Conservation (phyloP, 768 basidiomycete genomes). For the Rhizopogon roseolus region DNA sequence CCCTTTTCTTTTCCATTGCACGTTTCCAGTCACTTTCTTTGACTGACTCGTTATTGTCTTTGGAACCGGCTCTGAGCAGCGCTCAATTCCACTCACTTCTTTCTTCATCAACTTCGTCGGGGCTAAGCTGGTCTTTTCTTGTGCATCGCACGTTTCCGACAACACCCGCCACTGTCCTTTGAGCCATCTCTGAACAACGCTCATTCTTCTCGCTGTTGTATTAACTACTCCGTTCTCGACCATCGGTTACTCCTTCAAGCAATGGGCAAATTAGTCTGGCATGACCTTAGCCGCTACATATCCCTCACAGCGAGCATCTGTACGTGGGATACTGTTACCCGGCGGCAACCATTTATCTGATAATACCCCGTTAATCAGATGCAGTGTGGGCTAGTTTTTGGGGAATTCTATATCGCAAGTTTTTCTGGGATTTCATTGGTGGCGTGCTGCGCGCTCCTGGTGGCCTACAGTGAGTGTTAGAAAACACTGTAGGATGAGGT, state of each 20-base stretch:
- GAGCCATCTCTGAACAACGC: constrained; percentile 12
- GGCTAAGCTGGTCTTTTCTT: constrained; percentile 30
- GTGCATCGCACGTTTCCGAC: constrained; percentile 19
- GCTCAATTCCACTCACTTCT: constrained; percentile 8
- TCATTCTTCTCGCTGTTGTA: constrained; percentile 7
- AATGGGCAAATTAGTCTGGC: constrained; percentile 85
- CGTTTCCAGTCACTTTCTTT: constrained; percentile 17
- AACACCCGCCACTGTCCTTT: constrained; percentile 15
- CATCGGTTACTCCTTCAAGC: constrained; percentile 3
- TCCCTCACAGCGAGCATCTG: constrained; percentile 68
- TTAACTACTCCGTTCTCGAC: neutral
- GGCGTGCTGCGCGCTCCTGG: constrained; percentile 75
- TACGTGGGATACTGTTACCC: constrained; percentile 36
- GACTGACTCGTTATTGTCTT: constrained; percentile 15
- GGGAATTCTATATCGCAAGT: constrained; percentile 84
- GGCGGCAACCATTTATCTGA: constrained; percentile 5
- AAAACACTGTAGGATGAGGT: neutral
- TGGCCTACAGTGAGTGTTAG: constrained; percentile 63
- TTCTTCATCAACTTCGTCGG: neutral
- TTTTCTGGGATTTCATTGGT: constrained; percentile 94
- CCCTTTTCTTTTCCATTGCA: constrained; percentile 26
- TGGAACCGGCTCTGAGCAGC: constrained; percentile 12
- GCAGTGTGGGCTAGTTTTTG: constrained; percentile 79
- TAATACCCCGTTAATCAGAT: constrained; percentile 36
- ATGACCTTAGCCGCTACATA: constrained; percentile 68